Percentiles rank a stretch among this genome's conserved stretches.
Conservation (phyloP, 176 grass and related monocot genomes). For the Aegilops longissima region DNA sequence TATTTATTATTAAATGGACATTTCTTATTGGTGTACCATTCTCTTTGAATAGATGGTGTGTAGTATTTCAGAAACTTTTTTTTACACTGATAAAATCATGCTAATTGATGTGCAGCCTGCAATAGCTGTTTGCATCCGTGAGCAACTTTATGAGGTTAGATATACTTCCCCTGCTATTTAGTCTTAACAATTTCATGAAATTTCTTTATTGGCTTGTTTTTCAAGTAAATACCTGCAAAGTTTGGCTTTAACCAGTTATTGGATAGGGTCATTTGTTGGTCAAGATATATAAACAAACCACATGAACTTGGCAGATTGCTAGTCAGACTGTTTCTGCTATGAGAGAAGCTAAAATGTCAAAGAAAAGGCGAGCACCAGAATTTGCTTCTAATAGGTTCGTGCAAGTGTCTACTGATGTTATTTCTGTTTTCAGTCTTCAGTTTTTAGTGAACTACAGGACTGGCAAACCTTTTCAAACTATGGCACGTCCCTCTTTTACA, state of each 20-base stretch:
- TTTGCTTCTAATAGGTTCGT: constrained; percentile 67
- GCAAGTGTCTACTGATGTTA: constrained; percentile 4
- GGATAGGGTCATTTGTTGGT: not conserved
- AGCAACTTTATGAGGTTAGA: constrained; percentile 97
- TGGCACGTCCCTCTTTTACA: not conserved
- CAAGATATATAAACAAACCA: not conserved
- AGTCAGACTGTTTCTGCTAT: constrained; percentile 86
- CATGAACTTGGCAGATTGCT: constrained; percentile 57
- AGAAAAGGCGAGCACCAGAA: constrained; percentile 82
- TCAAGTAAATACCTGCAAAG: not conserved
- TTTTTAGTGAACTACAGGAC: constrained; percentile 1
- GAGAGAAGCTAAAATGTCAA: constrained; percentile 77
- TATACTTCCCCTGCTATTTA: constrained; percentile 15
- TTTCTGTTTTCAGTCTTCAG: constrained; percentile 3
- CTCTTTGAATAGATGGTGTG: not conserved
- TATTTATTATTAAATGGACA: not conserved
- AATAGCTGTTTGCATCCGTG: constrained; percentile 86
- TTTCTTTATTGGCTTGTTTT: not conserved
- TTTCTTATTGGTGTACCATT: not conserved
- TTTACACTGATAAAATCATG: constrained; percentile 14
- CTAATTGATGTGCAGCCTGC: constrained; percentile 63
- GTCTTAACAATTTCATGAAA: not conserved
- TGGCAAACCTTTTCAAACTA: not conserved
- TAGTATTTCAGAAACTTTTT: not conserved
- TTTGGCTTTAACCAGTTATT: not conserved